Evolutionary conservation across 2,329 filamentous ascomycete genomes (phyloP).

Genomic region (Emmonsiellopsis sp.): DNA sequence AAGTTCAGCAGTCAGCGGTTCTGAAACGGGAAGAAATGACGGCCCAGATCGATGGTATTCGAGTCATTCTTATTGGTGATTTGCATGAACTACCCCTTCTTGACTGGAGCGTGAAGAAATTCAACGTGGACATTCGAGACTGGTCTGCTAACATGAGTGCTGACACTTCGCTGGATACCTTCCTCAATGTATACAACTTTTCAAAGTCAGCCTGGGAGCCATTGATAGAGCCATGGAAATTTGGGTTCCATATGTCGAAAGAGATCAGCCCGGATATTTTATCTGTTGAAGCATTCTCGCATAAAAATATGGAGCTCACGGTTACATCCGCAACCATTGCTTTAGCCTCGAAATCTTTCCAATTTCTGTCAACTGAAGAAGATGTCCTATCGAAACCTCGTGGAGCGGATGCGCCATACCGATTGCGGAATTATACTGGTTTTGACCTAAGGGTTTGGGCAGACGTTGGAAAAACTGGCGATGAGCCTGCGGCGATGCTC

Average conservation of each 20-base stretch:
- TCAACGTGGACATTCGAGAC: constrained; percentile 73
- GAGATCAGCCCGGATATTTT: constrained; percentile 66
- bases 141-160: constrained; percentile 86
- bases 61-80: constrained; percentile 90
- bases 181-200: constrained; percentile 97
- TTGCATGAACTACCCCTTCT: constrained; percentile 90
- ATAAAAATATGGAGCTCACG: constrained; percentile 85
- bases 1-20: constrained; percentile 38
- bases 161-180: constrained; percentile 84
- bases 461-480: constrained; percentile 61
- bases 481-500: constrained; percentile 61
- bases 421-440: constrained; percentile 90
- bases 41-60: constrained; percentile 77
- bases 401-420: constrained; percentile 83
- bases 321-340: constrained; percentile 91
- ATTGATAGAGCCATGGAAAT: constrained; percentile 87
- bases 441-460: constrained; percentile 82
- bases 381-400: constrained; percentile 90
- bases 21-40: constrained; percentile 70
- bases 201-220: constrained; percentile 98
- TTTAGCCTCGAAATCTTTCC: constrained; percentile 81
- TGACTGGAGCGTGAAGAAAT: constrained; percentile 86
- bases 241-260: constrained; percentile 82
- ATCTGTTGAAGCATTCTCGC: constrained; percentile 76
- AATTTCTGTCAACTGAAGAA: constrained; percentile 79